Base-by-base conservation (phyloP, 768 basidiomycete species). In the Russula sp. region DNA sequence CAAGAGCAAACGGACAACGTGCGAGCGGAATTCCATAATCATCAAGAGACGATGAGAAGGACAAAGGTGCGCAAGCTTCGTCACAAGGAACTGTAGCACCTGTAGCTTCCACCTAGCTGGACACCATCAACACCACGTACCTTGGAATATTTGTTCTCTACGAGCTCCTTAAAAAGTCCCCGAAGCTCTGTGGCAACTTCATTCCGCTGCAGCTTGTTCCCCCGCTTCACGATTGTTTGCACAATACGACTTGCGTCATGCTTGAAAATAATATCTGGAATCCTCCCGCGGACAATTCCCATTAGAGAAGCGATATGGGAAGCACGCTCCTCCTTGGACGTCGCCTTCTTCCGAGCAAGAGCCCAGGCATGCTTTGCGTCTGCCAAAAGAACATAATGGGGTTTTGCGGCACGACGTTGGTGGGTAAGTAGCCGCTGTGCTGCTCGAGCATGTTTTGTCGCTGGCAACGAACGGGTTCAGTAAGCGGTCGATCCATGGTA, bases 171-270 rank as follows among this genome's bases (percentile, higher is more conserved):
- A 70, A 86, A 96, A 58, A 80, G 79, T 1, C 93, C 93, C 70
- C 90, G 87, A 51, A 97, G 78, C 74, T 97, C 94, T 10, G 73
- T 73, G 0, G 92, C 94, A 51, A 97, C 81, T 70, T 91, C 86
- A 45, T 90, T 83, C 48, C 93, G 74, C 72, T 95, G 88, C 52
- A 71, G 75, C 69, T 79, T 87, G 20, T 82, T 78, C 4, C 94
- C 94, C 61, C 88, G 83, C 69, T 90, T 94, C 51, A 96, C 88
- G 13, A 89, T 76, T 0, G 84, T 88, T 71, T 90, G 88, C 22
- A 90, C 82, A 63, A 92, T 92, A 65, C 87, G 82, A 69, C 91
- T 93, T 8, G 92, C 93, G 72, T 96, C 93, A 69, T 96, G 94
- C 73, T 94, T 96, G 70, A 91, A 81, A 2, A 90, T 87, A 41